Conservation (phyloP, 1,284 basidiomycete genomes). For the Vanrija sp. region DNA sequence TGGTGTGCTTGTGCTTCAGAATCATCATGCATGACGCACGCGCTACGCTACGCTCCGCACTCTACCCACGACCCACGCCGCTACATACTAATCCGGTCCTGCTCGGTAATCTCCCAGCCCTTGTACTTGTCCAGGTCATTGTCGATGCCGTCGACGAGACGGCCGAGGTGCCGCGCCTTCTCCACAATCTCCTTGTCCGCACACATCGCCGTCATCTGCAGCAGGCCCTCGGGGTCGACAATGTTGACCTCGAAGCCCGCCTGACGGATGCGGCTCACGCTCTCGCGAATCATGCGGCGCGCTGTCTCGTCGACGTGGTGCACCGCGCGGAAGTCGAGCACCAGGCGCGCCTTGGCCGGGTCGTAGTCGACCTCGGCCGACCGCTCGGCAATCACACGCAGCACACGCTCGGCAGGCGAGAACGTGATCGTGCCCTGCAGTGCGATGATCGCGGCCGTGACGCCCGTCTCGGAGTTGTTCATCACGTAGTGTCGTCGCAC, state of each 20-base stretch:
- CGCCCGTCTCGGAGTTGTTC: background rate
- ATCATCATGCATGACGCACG: no score
- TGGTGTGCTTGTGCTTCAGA: no score
- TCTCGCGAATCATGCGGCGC: slow-evolving; percentile 13
- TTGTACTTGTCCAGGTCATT: no score
- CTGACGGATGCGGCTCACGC: slow-evolving; percentile 4
- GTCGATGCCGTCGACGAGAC: no score
- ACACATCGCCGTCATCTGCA: background rate
- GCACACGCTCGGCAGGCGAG: slow-evolving; percentile 14
- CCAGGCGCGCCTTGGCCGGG: background rate
- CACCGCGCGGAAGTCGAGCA: slow-evolving; percentile 14
- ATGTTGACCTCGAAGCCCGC: slow-evolving; percentile 2
- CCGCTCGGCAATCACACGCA: slow-evolving; percentile 9
- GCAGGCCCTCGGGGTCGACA: slow-evolving; percentile 13
- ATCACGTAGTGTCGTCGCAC: slow-evolving; percentile 15
- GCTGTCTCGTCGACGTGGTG: slow-evolving; percentile 10
- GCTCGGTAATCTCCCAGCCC: no score
- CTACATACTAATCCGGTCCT: no score
- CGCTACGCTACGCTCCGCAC: no score
- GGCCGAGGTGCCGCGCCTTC: no score
- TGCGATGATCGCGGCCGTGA: slow-evolving; percentile 5
- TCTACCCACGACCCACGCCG: no score
- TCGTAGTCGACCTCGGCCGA: slow-evolving; percentile 4
- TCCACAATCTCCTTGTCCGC: no score
- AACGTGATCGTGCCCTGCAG: slow-evolving; percentile 19